Evolutionary conservation across 495 filamentous ascomycete species (phyloP).

Genomic region (Aspergillus cristatus): DNA sequence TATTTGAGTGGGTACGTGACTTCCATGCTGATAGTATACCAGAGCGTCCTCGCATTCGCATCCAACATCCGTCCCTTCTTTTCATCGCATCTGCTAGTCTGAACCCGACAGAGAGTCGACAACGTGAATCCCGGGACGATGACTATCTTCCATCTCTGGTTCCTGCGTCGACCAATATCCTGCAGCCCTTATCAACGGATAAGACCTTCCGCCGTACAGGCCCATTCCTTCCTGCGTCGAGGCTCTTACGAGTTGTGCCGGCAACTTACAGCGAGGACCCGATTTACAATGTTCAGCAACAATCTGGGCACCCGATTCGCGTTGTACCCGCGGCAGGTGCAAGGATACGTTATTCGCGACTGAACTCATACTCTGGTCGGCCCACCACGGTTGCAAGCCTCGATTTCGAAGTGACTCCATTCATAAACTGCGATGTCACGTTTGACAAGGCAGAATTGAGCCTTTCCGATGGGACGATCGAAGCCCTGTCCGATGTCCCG

Average conservation of each 20-base stretch:
- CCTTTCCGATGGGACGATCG: constrained; percentile 58
- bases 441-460: constrained; percentile 59
- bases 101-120: constrained; percentile 45
- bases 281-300: constrained; percentile 54
- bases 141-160: constrained; percentile 70
- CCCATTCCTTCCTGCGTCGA: constrained; percentile 68
- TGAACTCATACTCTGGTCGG: constrained; percentile 53
- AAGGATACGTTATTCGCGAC: constrained; percentile 68
- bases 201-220: constrained; percentile 53
- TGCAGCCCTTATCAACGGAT: constrained; percentile 67
- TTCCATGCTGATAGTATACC: constrained; percentile 10
- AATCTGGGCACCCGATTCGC: constrained; percentile 54
- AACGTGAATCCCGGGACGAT: constrained; percentile 41
- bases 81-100: constrained; percentile 68
- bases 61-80: constrained; percentile 67
- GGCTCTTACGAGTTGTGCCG: constrained; percentile 70
- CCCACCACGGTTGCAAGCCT: constrained; percentile 70
- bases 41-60: constrained; percentile 64
- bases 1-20: neutral
- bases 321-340: constrained; percentile 78
- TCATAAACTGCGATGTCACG: constrained; percentile 60
- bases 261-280: constrained; percentile 48
- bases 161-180: constrained; percentile 69
- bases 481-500: constrained; percentile 52
- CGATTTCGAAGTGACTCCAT: constrained; percentile 81